Evolutionary conservation across 2,329 filamentous ascomycete genomes (phyloP).

Genomic region (Blastomyces percursus): DNA sequence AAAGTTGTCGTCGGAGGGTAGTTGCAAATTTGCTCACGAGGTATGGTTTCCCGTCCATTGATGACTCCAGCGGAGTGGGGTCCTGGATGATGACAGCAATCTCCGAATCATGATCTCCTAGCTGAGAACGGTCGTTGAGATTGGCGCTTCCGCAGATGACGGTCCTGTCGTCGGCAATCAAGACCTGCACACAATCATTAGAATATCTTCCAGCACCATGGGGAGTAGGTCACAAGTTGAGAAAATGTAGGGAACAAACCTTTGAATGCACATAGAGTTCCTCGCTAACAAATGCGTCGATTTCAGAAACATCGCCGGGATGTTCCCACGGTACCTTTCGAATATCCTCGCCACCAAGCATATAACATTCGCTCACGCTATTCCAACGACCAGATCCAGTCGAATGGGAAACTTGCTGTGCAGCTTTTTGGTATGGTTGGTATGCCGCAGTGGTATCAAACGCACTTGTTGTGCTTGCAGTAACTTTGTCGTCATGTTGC

Average conservation of each 20-base stretch:
- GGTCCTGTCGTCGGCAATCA: conserved; percentile 68
- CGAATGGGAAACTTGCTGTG: conserved; percentile 41
- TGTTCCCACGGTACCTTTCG: conserved; percentile 68
- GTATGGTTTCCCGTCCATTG: conserved; percentile 63
- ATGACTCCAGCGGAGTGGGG: conserved; percentile 54
- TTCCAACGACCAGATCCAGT: conserved; percentile 38
- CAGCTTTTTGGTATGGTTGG: conserved; percentile 61
- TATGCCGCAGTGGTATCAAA: conserved; percentile 41
- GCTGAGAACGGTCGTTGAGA: conserved; percentile 62
- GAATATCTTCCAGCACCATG: conserved; percentile 31
- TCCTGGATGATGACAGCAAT: conserved; percentile 86
- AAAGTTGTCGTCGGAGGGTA: conserved; percentile 72
- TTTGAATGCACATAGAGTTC: conserved; percentile 95
- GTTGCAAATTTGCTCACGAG: conserved; percentile 65
- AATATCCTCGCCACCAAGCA: conserved; percentile 56
- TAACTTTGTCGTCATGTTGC: conserved; percentile 37
- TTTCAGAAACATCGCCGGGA: conserved; percentile 57
- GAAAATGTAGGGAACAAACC: conserved; percentile 18
- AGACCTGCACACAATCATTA: conserved; percentile 45
- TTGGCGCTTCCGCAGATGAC: conserved; percentile 72
- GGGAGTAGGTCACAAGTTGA: not conserved
- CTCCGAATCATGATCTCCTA: conserved; percentile 75
- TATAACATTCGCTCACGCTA: conserved; percentile 65
- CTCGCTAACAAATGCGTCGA: conserved; percentile 82
- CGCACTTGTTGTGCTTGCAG: conserved; percentile 24